These are phyloP conservation scores for Aspergillus ibericus DNA, from an alignment of 2,329 filamentous ascomycete genomes.

Conservation along the genomic window DNA sequence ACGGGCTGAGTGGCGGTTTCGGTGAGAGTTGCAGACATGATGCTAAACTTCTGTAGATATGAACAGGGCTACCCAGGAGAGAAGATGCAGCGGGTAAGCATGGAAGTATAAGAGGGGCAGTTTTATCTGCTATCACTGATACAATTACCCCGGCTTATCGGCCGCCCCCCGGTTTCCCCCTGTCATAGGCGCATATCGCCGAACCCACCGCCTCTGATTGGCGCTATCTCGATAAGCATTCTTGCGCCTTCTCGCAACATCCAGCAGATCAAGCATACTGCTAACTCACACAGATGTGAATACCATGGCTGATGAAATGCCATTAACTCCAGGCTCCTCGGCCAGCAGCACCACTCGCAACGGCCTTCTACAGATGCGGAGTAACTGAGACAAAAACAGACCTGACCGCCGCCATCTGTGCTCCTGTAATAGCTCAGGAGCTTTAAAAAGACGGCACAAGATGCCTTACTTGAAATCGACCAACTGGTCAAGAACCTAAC, in stretches of 20 bases:
- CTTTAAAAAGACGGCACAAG: too few species aligned
- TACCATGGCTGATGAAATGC: too few species aligned
- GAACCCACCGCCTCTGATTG: background rate
- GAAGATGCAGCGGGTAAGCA: background rate
- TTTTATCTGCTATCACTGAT: background rate
- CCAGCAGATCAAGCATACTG: too few species aligned
- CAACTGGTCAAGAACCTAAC: too few species aligned
- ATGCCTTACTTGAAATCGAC: too few species aligned
- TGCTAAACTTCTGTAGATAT: background rate
- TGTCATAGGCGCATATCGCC: conserved; percentile 13
- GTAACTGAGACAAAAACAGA: too few species aligned
- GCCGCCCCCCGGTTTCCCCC: background rate
- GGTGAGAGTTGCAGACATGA: conserved; percentile 15
- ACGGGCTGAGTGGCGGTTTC: conserved; percentile 7
- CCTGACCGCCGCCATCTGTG: too few species aligned
- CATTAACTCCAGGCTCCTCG: too few species aligned
- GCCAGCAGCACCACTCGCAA: too few species aligned
- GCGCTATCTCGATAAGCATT: background rate
- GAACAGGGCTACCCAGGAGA: background rate
- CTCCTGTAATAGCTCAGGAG: too few species aligned
- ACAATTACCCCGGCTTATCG: background rate
- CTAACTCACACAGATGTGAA: too few species aligned
- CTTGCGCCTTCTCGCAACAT: conserved; percentile 3
- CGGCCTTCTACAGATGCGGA: too few species aligned
- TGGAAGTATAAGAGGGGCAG: background rate